Conservation (phyloP, 108 stramenopile genomes). For the Skeletonema marinoi region DNA sequence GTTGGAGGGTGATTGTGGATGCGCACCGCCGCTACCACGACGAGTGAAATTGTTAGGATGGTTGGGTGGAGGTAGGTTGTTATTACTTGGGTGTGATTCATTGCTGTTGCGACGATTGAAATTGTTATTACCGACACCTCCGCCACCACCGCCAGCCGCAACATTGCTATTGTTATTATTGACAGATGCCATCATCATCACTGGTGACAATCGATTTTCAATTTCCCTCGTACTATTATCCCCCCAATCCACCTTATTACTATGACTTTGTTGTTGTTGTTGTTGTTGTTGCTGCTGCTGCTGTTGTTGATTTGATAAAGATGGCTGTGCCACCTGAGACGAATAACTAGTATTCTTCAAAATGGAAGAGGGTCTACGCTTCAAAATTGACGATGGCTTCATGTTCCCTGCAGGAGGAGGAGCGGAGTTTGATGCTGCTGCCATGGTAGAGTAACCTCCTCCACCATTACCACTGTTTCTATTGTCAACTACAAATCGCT, state of each 20-base stretch:
- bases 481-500: neutral
- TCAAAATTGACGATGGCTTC: neutral
- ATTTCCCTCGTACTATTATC: neutral
- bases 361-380: neutral
- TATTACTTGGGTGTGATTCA: neutral
- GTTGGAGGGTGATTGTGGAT: no score
- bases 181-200: neutral
- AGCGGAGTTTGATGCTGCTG: neutral
- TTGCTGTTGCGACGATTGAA: neutral
- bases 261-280: neutral
- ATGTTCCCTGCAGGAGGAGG: neutral
- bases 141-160: neutral
- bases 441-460: neutral
- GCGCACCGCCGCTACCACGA: neutral
- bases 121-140: neutral
- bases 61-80: neutral
- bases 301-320: neutral
- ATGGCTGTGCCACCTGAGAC: neutral
- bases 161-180: neutral
- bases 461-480: neutral
- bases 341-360: neutral
- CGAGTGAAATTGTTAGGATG: neutral
- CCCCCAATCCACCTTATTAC: neutral
- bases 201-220: neutral
- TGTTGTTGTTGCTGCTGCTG: neutral